Evolutionary conservation across 495 filamentous ascomycete genomes (phyloP).

Genomic region (Hypoxylon trugodes): DNA sequence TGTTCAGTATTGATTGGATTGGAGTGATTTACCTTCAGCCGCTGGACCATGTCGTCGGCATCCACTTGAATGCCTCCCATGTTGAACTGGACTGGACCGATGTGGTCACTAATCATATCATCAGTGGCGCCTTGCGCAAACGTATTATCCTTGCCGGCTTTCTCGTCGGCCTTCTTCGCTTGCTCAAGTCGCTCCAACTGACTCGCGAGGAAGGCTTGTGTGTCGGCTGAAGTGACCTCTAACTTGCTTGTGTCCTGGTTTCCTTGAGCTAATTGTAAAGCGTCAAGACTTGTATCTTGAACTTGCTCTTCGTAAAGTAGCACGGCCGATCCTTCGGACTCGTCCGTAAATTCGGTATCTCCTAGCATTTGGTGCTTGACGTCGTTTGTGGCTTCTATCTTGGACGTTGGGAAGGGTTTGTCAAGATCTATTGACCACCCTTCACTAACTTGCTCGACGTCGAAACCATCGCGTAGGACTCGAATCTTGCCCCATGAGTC

Average conservation of each 20-base stretch:
- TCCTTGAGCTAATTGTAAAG: slow-evolving; percentile 60
- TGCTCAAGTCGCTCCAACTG: slow-evolving; percentile 79
- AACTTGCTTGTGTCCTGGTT: slow-evolving; percentile 59
- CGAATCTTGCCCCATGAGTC: slow-evolving; percentile 98
- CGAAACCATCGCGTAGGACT: slow-evolving; percentile 91
- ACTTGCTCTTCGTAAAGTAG: slow-evolving; percentile 82
- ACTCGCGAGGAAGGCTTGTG: slow-evolving; percentile 77
- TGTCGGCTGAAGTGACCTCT: slow-evolving; percentile 78
- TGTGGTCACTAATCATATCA: slow-evolving; percentile 82
- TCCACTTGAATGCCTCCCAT: slow-evolving; percentile 97
- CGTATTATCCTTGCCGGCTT: slow-evolving; percentile 60
- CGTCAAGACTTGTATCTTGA: slow-evolving; percentile 71
- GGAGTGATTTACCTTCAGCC: slow-evolving; percentile 72
- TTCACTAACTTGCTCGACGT: slow-evolving; percentile 84
- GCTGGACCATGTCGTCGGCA: slow-evolving; percentile 92
- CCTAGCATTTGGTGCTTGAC: slow-evolving; percentile 13
- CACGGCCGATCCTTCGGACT: slow-evolving; percentile 66
- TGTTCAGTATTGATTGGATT: not conserved
- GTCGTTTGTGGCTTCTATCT: slow-evolving; percentile 37
- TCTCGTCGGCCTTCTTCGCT: slow-evolving; percentile 69
- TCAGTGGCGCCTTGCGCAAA: slow-evolving; percentile 54
- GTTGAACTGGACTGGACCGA: slow-evolving; percentile 95
- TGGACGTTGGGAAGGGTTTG: slow-evolving; percentile 51
- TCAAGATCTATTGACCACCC: slow-evolving; percentile 87
- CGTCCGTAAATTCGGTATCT: slow-evolving; percentile 17